Evolutionary conservation across 345 rosid species (phyloP), one percentile per base, ranked within the genome.

Genomic region (Eucalyptus dawsonii): DNA sequence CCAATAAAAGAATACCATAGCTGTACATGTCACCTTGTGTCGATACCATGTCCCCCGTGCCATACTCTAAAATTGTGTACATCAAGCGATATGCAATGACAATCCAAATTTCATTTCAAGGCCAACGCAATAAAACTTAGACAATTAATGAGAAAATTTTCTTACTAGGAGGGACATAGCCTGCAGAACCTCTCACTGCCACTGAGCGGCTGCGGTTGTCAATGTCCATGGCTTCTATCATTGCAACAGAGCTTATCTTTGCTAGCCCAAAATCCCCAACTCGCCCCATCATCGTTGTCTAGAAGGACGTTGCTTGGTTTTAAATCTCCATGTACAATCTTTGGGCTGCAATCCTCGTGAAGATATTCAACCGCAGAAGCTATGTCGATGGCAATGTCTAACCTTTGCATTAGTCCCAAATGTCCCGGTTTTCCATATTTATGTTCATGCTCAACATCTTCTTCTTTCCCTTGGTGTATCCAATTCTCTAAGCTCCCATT

Each of bases 1-100:
- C 92, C 13, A 92, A 40, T 86, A 93, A 69, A 4, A 93, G 88
- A 11, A 93, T 89, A 4, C 93, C 92, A 10, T 86, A 93, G 53
- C 90, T 90, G 37, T 91, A 90, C 47, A 93, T 88, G 62, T 93
- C 91, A 2, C 93, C 93, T 5, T 60, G 4, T 2, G 89, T 89
- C 3, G 91, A 90, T 4, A 86, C 88, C 15, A 80, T 56, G 3
- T 87, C 88, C 22, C 94, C 93, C 87, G 86, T 45, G 7, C 91
- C 93, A 83, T 93, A 92, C 60, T 93, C 93, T 93, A 87, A 56
- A 9, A 56, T 56, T 22, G 62, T 24, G 62, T 56, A 24, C 24
- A 56, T 56, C 31, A 80, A 17, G n/a, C 0, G 3, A 83, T 83
- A 22, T 50, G 29, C 25, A 42, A 42, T 50, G 50, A 83, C 2